A percentile compares a stretch with the other conserved stretches of the same genome.
Conservation (phyloP, 2,329 filamentous ascomycete genomes). For the Pseudomassariella vexata region DNA sequence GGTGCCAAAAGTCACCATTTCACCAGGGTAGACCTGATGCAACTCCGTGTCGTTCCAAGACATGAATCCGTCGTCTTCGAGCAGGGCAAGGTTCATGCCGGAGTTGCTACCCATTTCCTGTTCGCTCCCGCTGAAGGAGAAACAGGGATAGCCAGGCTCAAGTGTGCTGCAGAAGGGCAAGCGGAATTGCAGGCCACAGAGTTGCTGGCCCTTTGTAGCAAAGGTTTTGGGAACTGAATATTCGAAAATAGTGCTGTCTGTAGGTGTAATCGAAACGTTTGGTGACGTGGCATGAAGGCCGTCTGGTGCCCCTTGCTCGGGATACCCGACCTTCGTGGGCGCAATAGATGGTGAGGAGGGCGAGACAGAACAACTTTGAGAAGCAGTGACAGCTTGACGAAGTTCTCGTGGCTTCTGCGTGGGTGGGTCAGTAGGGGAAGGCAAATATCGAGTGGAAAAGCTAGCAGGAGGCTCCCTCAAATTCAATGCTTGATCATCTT, state of each 20-base stretch:
- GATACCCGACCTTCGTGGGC: constrained; percentile 13
- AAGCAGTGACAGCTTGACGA: background rate
- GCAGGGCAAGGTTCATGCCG: constrained; percentile 24
- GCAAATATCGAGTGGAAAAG: too few species aligned
- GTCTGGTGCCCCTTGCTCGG: constrained; percentile 10
- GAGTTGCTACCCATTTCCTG: constrained; percentile 21
- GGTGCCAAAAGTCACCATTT: constrained; percentile 18
- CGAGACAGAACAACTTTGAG: constrained; percentile 1
- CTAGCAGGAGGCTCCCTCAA: too few species aligned
- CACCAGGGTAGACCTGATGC: constrained; percentile 22
- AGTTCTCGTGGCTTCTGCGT: too few species aligned
- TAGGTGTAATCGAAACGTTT: constrained; percentile 15
- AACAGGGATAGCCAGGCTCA: constrained; percentile 24
- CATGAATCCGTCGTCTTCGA: constrained; percentile 9
- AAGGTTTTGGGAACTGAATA: constrained; percentile 18
- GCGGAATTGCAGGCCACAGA: constrained; percentile 26
- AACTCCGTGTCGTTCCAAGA: constrained; percentile 20
- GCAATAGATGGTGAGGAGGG: constrained; percentile 20
- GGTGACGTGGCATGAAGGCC: constrained; percentile 11
- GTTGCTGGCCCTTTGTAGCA: constrained; percentile 3
- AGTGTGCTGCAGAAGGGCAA: constrained; percentile 23
- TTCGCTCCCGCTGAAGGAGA: constrained; percentile 22
- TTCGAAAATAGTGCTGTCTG: constrained; percentile 17
- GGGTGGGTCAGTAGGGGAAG: too few species aligned
- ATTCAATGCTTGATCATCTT: too few species aligned